These are phyloP conservation scores for Penicillium cinerascens DNA, from an alignment of 495 filamentous ascomycete genomes.

Conservation along the genomic window DNA sequence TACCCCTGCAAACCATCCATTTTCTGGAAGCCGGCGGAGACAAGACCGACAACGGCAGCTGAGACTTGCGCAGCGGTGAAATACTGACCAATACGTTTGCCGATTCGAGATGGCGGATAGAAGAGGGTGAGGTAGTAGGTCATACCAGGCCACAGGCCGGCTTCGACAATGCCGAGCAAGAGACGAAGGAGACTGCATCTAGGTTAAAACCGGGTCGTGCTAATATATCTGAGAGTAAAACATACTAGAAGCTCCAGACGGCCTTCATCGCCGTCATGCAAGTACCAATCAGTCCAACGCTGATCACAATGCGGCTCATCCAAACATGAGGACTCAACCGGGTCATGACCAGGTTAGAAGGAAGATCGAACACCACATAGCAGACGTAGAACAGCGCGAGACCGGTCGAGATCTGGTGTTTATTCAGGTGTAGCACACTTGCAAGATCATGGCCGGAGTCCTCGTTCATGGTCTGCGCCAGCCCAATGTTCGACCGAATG, in stretches of 20 bases:
- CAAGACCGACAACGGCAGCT: conserved; percentile 83
- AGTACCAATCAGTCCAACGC: conserved; percentile 76
- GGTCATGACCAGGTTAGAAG: conserved; percentile 88
- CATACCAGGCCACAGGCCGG: conserved; percentile 96
- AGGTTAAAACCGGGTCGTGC: neutral
- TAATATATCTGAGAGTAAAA: conserved; percentile 5
- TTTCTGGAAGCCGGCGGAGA: conserved; percentile 86
- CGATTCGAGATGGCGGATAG: conserved; percentile 81
- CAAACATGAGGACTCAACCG: conserved; percentile 78
- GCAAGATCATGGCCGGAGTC: conserved; percentile 63
- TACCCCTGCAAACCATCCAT: conserved; percentile 78
- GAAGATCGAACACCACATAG: conserved; percentile 86
- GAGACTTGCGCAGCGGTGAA: conserved; percentile 89
- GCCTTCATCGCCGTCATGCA: conserved; percentile 78
- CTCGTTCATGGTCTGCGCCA: conserved; percentile 87
- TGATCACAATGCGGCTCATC: conserved; percentile 90
- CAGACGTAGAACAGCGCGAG: conserved; percentile 87
- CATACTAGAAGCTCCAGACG: conserved; percentile 82
- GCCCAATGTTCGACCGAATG: conserved; percentile 83
- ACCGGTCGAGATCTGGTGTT: conserved; percentile 74
- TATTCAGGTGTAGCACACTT: conserved; percentile 60
- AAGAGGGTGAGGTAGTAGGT: conserved; percentile 89
- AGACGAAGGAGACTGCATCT: conserved; percentile 67
- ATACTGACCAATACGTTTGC: conserved; percentile 84
- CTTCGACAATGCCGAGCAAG: conserved; percentile 80